Evolutionary conservation across 2,329 filamentous ascomycete species (phyloP).

Genomic region (Plenodomus biglobosus): DNA sequence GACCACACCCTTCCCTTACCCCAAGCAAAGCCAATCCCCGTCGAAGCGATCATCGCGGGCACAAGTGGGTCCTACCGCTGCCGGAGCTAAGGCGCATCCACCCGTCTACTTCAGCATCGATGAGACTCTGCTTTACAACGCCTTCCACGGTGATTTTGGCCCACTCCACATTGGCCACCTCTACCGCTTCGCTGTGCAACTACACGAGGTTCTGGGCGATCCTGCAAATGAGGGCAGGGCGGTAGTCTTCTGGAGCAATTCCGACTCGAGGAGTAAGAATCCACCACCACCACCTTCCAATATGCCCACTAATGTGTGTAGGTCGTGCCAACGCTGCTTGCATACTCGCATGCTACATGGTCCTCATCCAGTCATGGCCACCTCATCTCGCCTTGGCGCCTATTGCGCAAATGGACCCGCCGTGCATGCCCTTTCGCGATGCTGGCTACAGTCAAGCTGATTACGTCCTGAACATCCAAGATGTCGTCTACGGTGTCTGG

Average conservation of each 20-base stretch:
- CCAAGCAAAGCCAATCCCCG: slow-evolving; percentile 66
- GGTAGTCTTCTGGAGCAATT: slow-evolving; percentile 94
- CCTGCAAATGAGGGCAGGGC: slow-evolving; percentile 86
- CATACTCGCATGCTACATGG: slow-evolving; percentile 97
- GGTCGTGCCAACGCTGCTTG: slow-evolving; percentile 92
- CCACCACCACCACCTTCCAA: neutral
- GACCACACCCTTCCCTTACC: slow-evolving; percentile 84
- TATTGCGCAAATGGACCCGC: slow-evolving; percentile 94
- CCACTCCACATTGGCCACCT: slow-evolving; percentile 96
- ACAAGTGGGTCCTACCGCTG: slow-evolving; percentile 58
- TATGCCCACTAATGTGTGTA: slow-evolving; percentile 42
- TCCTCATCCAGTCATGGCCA: slow-evolving; percentile 95
- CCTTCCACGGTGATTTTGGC: slow-evolving; percentile 97
- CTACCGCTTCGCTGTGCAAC: slow-evolving; percentile 92
- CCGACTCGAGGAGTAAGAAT: slow-evolving; percentile 81
- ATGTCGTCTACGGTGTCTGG: slow-evolving; percentile 98
- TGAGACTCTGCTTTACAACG: slow-evolving; percentile 90
- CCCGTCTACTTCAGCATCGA: slow-evolving; percentile 97
- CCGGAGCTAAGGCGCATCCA: slow-evolving; percentile 56
- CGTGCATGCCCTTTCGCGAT: slow-evolving; percentile 97
- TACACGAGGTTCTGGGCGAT: slow-evolving; percentile 91
- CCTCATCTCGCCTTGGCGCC: slow-evolving; percentile 93
- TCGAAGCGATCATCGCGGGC: slow-evolving; percentile 72
- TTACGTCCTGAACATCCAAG: slow-evolving; percentile 92
- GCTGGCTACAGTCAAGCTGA: slow-evolving; percentile 98